Conservation (phyloP, 106 monocot species). For the Phalaenopsis equestris region DNA sequence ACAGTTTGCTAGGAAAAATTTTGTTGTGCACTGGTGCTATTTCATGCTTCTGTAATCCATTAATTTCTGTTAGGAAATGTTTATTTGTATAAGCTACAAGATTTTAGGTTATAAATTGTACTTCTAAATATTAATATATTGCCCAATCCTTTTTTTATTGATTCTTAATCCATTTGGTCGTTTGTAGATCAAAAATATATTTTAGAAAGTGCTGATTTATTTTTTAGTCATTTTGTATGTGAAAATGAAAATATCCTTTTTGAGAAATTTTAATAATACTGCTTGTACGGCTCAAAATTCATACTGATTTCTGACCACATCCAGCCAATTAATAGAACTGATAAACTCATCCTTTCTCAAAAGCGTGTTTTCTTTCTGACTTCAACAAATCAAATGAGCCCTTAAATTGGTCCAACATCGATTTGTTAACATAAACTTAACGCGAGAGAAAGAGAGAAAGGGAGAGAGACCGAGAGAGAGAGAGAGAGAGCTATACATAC, state of each 20-base stretch:
- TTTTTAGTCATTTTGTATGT: background rate
- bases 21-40: background rate
- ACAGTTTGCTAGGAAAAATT: no score
- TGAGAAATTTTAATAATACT: no score
- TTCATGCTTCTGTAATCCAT: background rate
- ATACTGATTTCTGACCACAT: no score
- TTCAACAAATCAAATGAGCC: no score
- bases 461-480: background rate
- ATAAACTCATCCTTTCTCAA: no score
- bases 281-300: no score
- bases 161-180: background rate
- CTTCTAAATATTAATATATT: background rate
- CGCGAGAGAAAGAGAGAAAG: background rate
- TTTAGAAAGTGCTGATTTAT: background rate
- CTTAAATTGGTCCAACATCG: no score
- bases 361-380: no score
- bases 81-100: background rate
- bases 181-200: background rate
- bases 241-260: no score
- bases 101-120: background rate
- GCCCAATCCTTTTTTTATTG: background rate
- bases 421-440: background rate
- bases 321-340: no score
- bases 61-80: background rate
- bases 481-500: conserved; percentile 13